Evolutionary conservation across 805 yeast genomes (phyloP).

Genomic region (Candida xiaguanensis): DNA sequence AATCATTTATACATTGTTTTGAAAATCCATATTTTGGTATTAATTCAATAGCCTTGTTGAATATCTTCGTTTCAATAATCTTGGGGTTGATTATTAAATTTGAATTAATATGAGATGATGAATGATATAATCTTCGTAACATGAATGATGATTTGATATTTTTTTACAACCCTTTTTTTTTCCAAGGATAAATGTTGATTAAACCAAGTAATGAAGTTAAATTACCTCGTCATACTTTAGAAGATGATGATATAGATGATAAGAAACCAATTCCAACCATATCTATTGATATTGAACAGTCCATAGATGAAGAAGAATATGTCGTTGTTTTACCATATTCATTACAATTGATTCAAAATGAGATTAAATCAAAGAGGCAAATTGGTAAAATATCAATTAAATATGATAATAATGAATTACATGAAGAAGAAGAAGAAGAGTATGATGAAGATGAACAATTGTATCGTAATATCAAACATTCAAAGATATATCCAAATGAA

Average conservation of each 20-base stretch:
- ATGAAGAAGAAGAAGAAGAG: constrained; percentile 11
- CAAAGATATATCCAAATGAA: constrained; percentile 18
- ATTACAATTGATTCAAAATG: constrained; percentile 13
- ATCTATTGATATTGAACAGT: constrained; percentile 14
- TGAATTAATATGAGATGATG: constrained; percentile 32
- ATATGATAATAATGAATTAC: constrained; percentile 8
- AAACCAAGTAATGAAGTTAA: constrained; percentile 49
- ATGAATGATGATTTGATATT: not conserved
- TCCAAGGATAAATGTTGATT: constrained; percentile 25
- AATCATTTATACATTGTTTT: constrained; percentile 43
- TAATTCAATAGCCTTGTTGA: constrained; percentile 30
- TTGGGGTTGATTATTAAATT: constrained; percentile 27
- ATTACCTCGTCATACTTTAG: constrained; percentile 50
- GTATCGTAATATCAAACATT: constrained; percentile 31
- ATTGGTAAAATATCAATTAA: constrained; percentile 1
- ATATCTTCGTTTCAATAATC: constrained; percentile 39
- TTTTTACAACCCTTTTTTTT: not conserved
- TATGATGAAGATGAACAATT: constrained; percentile 43
- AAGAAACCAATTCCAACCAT: constrained; percentile 27
- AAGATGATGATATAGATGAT: constrained; percentile 30
- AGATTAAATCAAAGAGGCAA: not conserved
- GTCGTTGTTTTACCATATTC: constrained; percentile 28
- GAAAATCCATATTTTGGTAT: constrained; percentile 55
- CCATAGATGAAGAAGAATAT: constrained; percentile 11
- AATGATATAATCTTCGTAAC: constrained; percentile 25